Evolutionary conservation across 179 eudicot species (phyloP), one percentile per base, ranked within the genome.

Genomic region (Monotropa hypopitys): DNA sequence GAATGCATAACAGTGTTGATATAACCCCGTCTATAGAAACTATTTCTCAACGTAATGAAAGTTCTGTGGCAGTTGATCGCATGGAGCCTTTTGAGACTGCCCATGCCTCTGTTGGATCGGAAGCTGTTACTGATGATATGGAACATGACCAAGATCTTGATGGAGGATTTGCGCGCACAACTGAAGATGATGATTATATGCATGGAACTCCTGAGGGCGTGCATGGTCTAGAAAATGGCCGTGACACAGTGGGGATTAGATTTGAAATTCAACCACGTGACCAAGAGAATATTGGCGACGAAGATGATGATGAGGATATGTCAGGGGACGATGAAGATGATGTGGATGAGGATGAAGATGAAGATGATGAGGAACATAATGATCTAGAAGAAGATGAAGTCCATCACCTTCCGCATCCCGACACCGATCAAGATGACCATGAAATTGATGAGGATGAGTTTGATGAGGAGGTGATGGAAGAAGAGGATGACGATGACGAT

Each of bases 401-500:
- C 18, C 95, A 89, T 82, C 92, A 89, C 76, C 87, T 92, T 77
- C 89, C 91, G 7, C 97, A 90, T 84, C 90, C 92, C 30, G 98
- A 92, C 76, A 89, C 92, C 5, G 99, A 96, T 82, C 97, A 90
- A 61, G 98, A 96, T 80, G 98, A 90, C 74, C 93, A 96, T 81
- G 99, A 90, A 77, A 87, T 90, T 85, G 99, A 94, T 80, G 98
- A 90, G 74, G 99, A 94, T 81, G 97, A 91, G 50, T 91, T 88
- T 84, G 97, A 92, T 79, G 99, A 96, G 84, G 97, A 89, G 77
- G 93, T 91, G 38, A 81, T 90, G 87, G 98, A 90, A 83, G 97
- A 91, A 81, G 99, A 94, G 71, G 98, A 96, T 73, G 99, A 96
- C 67, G 99, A 96, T 56, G 96, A n/a, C n/a, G n/a, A n/a, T n/a